Percentiles rank a stretch among this genome's conserved stretches.
These are phyloP conservation scores for Pistacia atlantica DNA, from an alignment of 345 rosid genomes.

Conservation along the genomic window DNA sequence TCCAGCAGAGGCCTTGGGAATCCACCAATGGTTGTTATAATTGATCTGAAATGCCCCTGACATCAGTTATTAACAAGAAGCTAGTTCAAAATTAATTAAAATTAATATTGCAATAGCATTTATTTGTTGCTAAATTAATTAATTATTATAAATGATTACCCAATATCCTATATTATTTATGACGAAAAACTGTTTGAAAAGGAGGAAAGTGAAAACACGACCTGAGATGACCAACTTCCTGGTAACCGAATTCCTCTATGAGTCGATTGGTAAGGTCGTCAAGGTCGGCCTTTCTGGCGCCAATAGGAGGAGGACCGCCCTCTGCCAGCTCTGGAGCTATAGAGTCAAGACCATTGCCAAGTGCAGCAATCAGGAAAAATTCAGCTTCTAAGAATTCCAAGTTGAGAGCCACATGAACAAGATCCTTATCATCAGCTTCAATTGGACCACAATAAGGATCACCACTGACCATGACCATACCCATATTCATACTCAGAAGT, in stretches of 20 bases:
- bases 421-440: constrained; percentile 46
- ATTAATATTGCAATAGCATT: constrained; percentile 21
- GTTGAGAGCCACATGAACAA: constrained; percentile 53
- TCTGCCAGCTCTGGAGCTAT: constrained; percentile 40
- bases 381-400: constrained; percentile 38
- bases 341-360: constrained; percentile 58
- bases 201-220: not conserved
- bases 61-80: too few relatives aligned
- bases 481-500: too few relatives aligned
- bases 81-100: too few relatives aligned
- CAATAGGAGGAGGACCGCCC: constrained; percentile 65
- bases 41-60: too few relatives aligned
- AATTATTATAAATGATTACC: too few relatives aligned
- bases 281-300: constrained; percentile 59
- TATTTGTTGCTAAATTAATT: too few relatives aligned
- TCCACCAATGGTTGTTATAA: too few relatives aligned
- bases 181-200: too few relatives aligned
- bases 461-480: too few relatives aligned
- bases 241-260: constrained; percentile 64
- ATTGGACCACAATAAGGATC: constrained; percentile 28
- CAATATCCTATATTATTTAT: too few relatives aligned
- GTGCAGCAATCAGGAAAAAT: constrained; percentile 47
- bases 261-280: constrained; percentile 37
- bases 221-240: constrained; percentile 81
- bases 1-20: too few relatives aligned